Percentiles rank a stretch among this genome's conserved stretches.
These are phyloP conservation scores for Pythium folliculosum DNA, from an alignment of 352 stramenopile species.

Conservation along the genomic window DNA sequence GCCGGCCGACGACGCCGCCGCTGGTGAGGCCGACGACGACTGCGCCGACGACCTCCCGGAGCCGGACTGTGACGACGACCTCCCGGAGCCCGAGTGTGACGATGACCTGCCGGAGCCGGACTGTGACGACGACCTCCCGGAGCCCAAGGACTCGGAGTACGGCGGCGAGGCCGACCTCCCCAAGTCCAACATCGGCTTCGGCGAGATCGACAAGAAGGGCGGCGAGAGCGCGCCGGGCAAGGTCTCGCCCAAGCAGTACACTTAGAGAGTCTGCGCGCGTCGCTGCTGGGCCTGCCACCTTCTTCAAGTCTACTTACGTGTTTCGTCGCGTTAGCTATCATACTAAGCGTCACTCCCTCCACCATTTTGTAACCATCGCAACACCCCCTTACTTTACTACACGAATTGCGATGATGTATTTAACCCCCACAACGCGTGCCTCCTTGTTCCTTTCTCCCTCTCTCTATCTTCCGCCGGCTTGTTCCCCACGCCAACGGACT, in stretches of 20 bases:
- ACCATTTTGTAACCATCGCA: constrained; percentile 17
- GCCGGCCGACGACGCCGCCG: background rate
- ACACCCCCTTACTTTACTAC: background rate
- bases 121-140: constrained; percentile 13
- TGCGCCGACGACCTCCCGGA: constrained; percentile 25
- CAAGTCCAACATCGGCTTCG: constrained; percentile 39
- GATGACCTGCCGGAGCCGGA: constrained; percentile 22
- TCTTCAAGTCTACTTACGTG: background rate
- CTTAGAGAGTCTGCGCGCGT: constrained; percentile 1
- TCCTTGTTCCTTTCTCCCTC: background rate
- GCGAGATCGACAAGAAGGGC: constrained; percentile 22
- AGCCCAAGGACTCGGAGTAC: constrained; percentile 22
- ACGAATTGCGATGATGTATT: constrained; percentile 18
- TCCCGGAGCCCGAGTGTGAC: constrained; percentile 30
- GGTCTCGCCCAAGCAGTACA: constrained; percentile 18
- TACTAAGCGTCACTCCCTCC: background rate
- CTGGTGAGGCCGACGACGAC: background rate
- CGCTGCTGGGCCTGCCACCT: background rate
- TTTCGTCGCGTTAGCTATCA: constrained; percentile 6
- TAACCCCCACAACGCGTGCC: constrained; percentile 3
- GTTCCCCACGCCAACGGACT: background rate
- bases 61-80: constrained; percentile 26
- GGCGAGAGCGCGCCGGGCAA: constrained; percentile 20
- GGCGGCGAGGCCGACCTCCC: constrained; percentile 28
- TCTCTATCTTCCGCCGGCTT: background rate